Conservation (phyloP, 192 early-diverging fungal species). For the Backusella sp. region DNA sequence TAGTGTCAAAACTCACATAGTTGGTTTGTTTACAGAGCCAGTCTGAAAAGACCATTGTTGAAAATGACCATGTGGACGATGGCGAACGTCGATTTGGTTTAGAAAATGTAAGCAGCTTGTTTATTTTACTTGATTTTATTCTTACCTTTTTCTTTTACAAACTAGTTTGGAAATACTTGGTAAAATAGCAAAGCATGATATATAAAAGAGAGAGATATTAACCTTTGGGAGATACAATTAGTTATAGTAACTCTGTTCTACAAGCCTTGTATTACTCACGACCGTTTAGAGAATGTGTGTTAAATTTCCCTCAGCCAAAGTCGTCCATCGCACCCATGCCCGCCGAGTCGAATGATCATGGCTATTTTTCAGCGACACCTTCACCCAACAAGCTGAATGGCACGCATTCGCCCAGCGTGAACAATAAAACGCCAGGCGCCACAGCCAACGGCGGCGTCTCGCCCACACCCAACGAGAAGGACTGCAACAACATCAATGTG, state of each 20-base stretch:
- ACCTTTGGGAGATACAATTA: constrained; percentile 9
- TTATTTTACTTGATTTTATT: background rate
- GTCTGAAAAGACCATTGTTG: constrained; percentile 37
- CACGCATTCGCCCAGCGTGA: background rate
- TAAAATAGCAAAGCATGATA: constrained; percentile 27
- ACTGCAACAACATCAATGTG: background rate
- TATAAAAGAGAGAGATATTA: background rate
- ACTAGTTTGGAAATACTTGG: constrained; percentile 84
- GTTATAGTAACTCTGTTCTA: constrained; percentile 95
- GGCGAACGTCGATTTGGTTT: constrained; percentile 83
- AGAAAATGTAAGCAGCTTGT: constrained; percentile 68
- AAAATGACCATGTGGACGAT: constrained; percentile 50
- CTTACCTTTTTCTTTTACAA: background rate
- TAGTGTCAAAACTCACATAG: background rate
- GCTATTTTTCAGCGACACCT: constrained; percentile 16
- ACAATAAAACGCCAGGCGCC: background rate
- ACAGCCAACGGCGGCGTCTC: background rate
- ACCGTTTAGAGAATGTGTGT: constrained; percentile 91
- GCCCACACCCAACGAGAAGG: background rate
- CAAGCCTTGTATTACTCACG: constrained; percentile 95
- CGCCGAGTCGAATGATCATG: constrained; percentile 19
- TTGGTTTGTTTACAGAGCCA: constrained; percentile 29
- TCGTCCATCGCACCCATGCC: constrained; percentile 18
- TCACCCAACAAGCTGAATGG: background rate
- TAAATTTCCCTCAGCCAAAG: constrained; percentile 63